phyloP scores from a whole-genome alignment of 1,139 yeast species.

The Pneumocystis jirovecii region DNA sequence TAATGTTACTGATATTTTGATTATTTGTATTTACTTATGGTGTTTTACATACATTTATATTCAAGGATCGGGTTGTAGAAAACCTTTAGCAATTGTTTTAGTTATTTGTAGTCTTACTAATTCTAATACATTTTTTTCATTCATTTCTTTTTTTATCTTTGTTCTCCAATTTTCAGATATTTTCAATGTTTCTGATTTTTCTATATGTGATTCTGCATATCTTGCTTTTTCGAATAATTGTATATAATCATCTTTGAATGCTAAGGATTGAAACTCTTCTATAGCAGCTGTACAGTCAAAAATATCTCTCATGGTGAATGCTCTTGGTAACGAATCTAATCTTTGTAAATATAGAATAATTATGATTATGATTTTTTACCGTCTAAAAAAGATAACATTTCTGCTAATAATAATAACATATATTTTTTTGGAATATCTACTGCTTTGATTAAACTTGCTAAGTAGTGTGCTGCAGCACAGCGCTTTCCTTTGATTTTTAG shows the following conservation, averaged over 20 bases:
- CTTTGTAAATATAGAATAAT: neutral
- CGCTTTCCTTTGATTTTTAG: neutral
- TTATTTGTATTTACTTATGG: neutral
- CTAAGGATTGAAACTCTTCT: neutral
- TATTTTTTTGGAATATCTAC: neutral
- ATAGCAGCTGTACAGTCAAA: constrained; percentile 1
- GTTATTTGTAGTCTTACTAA: neutral
- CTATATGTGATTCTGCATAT: neutral
- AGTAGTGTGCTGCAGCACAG: neutral
- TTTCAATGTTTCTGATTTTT: neutral
- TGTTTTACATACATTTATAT: neutral
- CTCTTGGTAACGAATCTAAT: neutral
- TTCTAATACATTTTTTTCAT: neutral
- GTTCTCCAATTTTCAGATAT: neutral
- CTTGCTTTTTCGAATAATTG: neutral
- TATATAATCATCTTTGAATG: neutral
- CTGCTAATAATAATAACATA: neutral
- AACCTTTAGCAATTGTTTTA: neutral
- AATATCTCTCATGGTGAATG: neutral
- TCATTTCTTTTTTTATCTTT: neutral
- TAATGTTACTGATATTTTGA: neutral
- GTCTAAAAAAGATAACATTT: neutral
- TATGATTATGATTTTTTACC: neutral
- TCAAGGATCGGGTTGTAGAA: neutral
- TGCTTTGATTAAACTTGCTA: constrained; percentile 1